Evolutionary conservation across 2,329 filamentous ascomycete species (phyloP), one percentile per base, ranked within the genome.

Genomic region (Dactylonectria macrodidyma): DNA sequence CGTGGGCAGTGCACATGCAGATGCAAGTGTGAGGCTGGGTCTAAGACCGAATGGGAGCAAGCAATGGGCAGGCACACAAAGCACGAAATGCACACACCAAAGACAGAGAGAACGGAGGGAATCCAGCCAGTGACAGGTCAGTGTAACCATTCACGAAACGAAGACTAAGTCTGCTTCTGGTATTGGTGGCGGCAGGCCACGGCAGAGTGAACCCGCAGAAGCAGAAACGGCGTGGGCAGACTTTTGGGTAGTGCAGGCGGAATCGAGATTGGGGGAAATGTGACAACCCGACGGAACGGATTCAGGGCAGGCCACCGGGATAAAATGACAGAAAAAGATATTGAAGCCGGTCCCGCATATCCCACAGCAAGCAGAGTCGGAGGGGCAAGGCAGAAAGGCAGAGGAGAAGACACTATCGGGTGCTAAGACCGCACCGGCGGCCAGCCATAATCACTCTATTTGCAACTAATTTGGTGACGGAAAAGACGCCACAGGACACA

Each of bases 401-500:
- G 14, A n/a, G 14, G 5, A 14, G 16, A n/a, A n/a, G 14, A 44
- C 14, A n/a, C 41, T 19, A 19, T n/a, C 41, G 12, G 26, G 48
- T 52, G 16, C 26, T 34, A 52, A 52, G 26, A 33, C 14, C n/a
- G 14, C 48, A 16, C 48, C 48, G 8, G 16, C 16, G 26, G 9
- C 30, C 24, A 33, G 51, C 59, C 30, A 50, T 62, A 19, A 66
- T 48, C 52, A 58, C 59, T 59, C 52, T 66, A 61, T 66, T 57
- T 19, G 63, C 46, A 36, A 66, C 50, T 44, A 46, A 50, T 3
- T 16, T n/a, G 33, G 5, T 51, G 33, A 51, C 16, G 57, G 22
- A n/a, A 11, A 52, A 33, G 33, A 56, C 58, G 62, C 62, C 50
- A 59, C 56, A 16, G 30, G 36, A 12, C 30, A 38, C 41, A 26